Conservation (phyloP, 2,329 filamentous ascomycete species). For the Neonectria sp. region DNA sequence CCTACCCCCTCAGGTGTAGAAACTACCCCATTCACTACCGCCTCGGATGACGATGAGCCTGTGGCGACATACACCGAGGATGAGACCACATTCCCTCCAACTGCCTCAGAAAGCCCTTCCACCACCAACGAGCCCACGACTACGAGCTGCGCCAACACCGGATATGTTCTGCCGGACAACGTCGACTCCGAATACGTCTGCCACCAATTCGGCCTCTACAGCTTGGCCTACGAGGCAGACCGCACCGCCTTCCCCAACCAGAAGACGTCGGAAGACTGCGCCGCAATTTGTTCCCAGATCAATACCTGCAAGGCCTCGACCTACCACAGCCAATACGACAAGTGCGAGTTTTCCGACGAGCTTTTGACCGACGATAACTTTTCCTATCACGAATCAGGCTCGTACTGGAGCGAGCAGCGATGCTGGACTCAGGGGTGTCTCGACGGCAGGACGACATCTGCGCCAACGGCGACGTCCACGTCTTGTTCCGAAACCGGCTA, state of each 20-base stretch:
- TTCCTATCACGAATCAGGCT: background rate
- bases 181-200: background rate
- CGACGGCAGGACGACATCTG: too few relatives aligned
- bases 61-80: too few relatives aligned
- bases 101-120: too few relatives aligned
- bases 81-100: too few relatives aligned
- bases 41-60: too few relatives aligned
- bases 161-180: background rate
- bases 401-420: constrained; percentile 4
- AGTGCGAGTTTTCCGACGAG: constrained; percentile 5
- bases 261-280: background rate
- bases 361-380: background rate
- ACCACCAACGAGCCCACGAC: background rate
- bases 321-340: background rate
- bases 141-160: background rate
- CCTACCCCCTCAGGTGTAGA: too few relatives aligned
- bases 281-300: constrained; percentile 4
- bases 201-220: background rate
- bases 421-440: background rate
- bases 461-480: background rate
- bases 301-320: background rate
- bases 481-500: too few relatives aligned
- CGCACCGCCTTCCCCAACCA: constrained; percentile 2
- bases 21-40: too few relatives aligned
- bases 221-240: constrained; percentile 1